phyloP scores from a whole-genome alignment of 495 filamentous ascomycete genomes.

The Aeminium ludgeri region DNA sequence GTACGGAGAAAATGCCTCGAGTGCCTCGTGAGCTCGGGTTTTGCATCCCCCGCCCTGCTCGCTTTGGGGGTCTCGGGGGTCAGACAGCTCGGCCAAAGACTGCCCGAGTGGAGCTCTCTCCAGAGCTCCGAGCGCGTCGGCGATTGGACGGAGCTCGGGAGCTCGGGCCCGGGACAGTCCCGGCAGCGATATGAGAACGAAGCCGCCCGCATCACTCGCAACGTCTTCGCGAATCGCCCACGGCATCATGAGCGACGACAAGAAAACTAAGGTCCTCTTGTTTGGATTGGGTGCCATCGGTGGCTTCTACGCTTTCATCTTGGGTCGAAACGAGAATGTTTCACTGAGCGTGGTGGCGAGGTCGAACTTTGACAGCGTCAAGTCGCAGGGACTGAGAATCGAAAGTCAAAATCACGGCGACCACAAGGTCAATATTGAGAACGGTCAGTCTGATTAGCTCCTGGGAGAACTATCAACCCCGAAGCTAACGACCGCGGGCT shows the following conservation, averaged over 20 bases:
- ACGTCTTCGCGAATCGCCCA: no score
- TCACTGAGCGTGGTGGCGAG: conserved; percentile 35
- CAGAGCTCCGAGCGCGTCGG: no score
- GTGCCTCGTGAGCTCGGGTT: no score
- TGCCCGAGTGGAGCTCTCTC: no score
- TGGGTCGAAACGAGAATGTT: conserved; percentile 27
- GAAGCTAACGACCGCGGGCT: background rate
- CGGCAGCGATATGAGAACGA: no score
- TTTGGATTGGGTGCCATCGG: conserved; percentile 15
- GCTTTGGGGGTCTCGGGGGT: no score
- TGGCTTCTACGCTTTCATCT: conserved; percentile 23
- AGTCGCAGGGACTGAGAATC: conserved; percentile 27
- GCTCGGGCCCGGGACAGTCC: no score
- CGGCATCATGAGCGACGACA: conserved; percentile 3
- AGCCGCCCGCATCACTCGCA: no score
- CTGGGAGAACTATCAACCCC: background rate
- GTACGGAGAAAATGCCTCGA: no score
- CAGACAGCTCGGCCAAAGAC: no score
- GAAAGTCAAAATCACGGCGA: conserved; percentile 32
- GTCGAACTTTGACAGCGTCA: conserved; percentile 35
- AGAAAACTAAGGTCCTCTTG: conserved; percentile 8
- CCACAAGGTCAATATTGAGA: conserved; percentile 27
- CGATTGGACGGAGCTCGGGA: no score
- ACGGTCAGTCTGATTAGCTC: conserved; percentile 17
- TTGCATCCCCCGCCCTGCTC: no score